Conservation (phyloP, 768 basidiomycete species). For the Leccinum aurantiacum region DNA sequence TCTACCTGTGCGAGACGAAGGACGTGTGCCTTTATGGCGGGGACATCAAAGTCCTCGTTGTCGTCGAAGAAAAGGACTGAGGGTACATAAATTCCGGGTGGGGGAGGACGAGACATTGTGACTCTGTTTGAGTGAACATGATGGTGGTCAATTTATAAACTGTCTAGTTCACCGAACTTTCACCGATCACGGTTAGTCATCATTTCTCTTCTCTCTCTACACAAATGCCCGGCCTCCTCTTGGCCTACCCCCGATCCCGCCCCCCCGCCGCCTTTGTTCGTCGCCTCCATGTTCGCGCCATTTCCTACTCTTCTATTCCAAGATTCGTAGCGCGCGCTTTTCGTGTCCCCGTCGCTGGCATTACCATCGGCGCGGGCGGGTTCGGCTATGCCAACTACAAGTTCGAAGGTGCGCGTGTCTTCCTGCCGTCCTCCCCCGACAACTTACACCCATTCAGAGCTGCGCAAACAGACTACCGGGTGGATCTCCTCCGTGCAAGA, state of each 20-base stretch:
- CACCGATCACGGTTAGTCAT: background rate
- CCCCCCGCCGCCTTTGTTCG: slow-evolving; percentile 44
- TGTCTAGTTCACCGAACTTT: too few relatives aligned
- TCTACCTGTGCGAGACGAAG: slow-evolving; percentile 68
- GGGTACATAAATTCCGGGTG: slow-evolving; percentile 74
- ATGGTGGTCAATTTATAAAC: too few relatives aligned
- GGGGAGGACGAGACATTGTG: slow-evolving; percentile 44
- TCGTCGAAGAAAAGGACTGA: slow-evolving; percentile 72
- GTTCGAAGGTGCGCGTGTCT: slow-evolving; percentile 72
- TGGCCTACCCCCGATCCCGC: slow-evolving; percentile 22
- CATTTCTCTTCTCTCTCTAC: too few relatives aligned
- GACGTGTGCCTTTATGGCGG: slow-evolving; percentile 66
- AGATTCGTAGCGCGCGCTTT: slow-evolving; percentile 85
- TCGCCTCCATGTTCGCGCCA: slow-evolving; percentile 68
- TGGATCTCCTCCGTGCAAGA: slow-evolving; percentile 70
- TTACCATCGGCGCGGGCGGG: slow-evolving; percentile 87
- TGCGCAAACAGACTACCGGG: slow-evolving; percentile 63
- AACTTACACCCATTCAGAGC: slow-evolving; percentile 47
- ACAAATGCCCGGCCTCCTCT: too few relatives aligned
- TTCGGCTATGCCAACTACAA: slow-evolving; percentile 96
- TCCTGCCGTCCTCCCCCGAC: background rate
- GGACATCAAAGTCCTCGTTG: slow-evolving; percentile 68
- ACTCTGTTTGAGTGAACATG: background rate
- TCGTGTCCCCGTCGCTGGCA: slow-evolving; percentile 83
- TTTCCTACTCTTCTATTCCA: slow-evolving; percentile 90